These are phyloP conservation scores for Comarum palustre DNA, from an alignment of 306 rosid species.

Conservation along the genomic window DNA sequence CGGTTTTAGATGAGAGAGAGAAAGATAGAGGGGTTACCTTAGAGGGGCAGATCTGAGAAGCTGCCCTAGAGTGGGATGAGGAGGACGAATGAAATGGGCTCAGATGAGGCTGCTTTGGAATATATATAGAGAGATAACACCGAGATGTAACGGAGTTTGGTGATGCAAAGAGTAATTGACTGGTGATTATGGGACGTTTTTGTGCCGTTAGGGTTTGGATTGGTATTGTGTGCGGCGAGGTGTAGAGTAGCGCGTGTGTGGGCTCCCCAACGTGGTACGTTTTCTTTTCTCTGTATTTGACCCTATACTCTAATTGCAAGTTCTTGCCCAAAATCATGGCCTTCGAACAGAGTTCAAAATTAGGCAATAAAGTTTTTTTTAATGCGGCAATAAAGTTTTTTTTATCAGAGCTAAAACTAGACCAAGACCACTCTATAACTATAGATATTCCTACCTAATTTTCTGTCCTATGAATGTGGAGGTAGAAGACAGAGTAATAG, in stretches of 20 bases:
- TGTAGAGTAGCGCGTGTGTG: not conserved
- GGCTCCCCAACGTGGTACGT: not conserved
- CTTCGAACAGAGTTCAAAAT: no score
- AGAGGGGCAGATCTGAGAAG: constrained; percentile 39
- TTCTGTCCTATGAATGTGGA: no score
- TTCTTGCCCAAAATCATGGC: not conserved
- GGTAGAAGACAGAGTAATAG: no score
- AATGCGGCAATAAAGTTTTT: no score
- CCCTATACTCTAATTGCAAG: not conserved
- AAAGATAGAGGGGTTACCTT: not conserved
- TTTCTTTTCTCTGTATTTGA: not conserved
- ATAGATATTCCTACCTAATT: no score
- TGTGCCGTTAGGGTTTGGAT: constrained; percentile 20
- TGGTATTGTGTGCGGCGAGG: not conserved
- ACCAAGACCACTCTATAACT: no score
- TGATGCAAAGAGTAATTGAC: not conserved
- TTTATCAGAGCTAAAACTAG: no score
- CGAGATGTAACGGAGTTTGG: constrained; percentile 23
- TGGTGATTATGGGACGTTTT: not conserved
- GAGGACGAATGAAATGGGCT: not conserved
- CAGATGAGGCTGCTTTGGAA: not conserved
- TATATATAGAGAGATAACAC: constrained; percentile 17
- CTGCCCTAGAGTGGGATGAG: constrained; percentile 17
- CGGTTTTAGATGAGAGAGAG: no score
- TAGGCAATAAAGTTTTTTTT: no score